Evolutionary conservation across 2,329 filamentous ascomycete genomes (phyloP).

Genomic region (Aspergillus sergii): DNA sequence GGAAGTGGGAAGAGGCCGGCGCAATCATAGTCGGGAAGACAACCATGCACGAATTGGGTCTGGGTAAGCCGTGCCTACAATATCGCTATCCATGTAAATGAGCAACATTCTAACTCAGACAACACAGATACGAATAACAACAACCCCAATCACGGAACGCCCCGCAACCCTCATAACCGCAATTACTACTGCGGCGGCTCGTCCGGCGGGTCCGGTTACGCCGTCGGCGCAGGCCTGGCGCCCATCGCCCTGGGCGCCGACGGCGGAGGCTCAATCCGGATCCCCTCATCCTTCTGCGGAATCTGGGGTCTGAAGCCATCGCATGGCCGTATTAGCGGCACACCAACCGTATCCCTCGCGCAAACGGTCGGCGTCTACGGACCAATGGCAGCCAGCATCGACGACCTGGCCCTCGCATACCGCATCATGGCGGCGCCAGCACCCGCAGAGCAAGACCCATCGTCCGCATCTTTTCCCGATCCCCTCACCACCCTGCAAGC

Average conservation of each 20-base stretch:
- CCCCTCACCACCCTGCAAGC: slow-evolving; percentile 53
- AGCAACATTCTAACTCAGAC: neutral
- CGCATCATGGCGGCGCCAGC: slow-evolving; percentile 76
- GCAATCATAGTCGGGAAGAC: slow-evolving; percentile 75
- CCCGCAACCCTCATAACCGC: slow-evolving; percentile 75
- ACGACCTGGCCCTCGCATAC: slow-evolving; percentile 81
- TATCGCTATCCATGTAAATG: neutral
- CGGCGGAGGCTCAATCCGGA: slow-evolving; percentile 73
- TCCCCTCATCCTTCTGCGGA: slow-evolving; percentile 76
- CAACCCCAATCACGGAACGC: slow-evolving; percentile 74
- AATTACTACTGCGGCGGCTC: slow-evolving; percentile 80
- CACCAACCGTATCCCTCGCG: slow-evolving; percentile 61
- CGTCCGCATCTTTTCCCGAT: slow-evolving; percentile 63
- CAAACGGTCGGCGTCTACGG: slow-evolving; percentile 69
- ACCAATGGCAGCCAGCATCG: slow-evolving; percentile 73
- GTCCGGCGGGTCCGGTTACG: slow-evolving; percentile 74
- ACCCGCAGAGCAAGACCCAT: slow-evolving; percentile 54
- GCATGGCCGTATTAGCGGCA: slow-evolving; percentile 67
- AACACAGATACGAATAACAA: slow-evolving; percentile 74
- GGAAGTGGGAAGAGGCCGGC: slow-evolving; percentile 71
- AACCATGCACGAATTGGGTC: slow-evolving; percentile 79
- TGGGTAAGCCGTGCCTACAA: slow-evolving; percentile 49
- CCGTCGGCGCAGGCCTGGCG: slow-evolving; percentile 69
- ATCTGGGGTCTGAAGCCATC: slow-evolving; percentile 80
- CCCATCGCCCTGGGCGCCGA: slow-evolving; percentile 75